phyloP scores from a whole-genome alignment of 2,329 filamentous ascomycete species.

The Neofusicoccum cordaticola region DNA sequence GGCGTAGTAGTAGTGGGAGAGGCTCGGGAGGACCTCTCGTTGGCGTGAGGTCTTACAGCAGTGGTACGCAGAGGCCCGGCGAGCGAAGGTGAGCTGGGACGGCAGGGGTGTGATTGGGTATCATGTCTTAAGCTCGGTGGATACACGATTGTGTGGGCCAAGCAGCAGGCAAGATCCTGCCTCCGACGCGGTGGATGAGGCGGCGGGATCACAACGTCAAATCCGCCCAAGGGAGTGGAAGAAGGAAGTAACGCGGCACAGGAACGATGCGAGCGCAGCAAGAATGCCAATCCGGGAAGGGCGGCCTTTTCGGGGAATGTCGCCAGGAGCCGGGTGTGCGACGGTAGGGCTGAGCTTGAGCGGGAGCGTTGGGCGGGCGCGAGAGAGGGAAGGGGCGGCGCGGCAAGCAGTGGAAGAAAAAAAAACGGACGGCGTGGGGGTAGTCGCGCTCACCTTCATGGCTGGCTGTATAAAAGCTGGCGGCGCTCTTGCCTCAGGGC shows the following conservation, averaged over 20 bases:
- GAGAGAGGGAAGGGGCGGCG: neutral
- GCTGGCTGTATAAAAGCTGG: constrained; percentile 14
- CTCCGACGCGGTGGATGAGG: constrained; percentile 4
- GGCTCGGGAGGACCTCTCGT: constrained; percentile 24
- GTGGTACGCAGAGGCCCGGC: constrained; percentile 25
- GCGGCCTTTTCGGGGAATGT: constrained; percentile 18
- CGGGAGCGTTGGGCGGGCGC: neutral
- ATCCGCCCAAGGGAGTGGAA: constrained; percentile 6
- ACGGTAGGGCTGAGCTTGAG: constrained; percentile 18
- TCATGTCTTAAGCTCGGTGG: constrained; percentile 19
- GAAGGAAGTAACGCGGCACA: constrained; percentile 14
- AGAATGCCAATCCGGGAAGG: constrained; percentile 15
- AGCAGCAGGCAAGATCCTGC: constrained; percentile 16
- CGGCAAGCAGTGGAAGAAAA: neutral
- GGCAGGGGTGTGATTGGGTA: constrained; percentile 19
- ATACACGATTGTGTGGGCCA: constrained; percentile 18
- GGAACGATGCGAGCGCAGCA: constrained; percentile 12
- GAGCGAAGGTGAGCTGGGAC: neutral
- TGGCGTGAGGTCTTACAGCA: constrained; percentile 38
- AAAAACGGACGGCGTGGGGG: neutral
- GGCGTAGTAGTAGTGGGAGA: constrained; percentile 19
- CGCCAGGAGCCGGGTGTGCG: constrained; percentile 15
- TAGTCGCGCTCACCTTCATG: constrained; percentile 7
- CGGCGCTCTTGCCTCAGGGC: constrained; percentile 4
- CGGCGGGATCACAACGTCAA: constrained; percentile 9